Conservation (phyloP, 306 rosid species). For the Vicia faba region DNA sequence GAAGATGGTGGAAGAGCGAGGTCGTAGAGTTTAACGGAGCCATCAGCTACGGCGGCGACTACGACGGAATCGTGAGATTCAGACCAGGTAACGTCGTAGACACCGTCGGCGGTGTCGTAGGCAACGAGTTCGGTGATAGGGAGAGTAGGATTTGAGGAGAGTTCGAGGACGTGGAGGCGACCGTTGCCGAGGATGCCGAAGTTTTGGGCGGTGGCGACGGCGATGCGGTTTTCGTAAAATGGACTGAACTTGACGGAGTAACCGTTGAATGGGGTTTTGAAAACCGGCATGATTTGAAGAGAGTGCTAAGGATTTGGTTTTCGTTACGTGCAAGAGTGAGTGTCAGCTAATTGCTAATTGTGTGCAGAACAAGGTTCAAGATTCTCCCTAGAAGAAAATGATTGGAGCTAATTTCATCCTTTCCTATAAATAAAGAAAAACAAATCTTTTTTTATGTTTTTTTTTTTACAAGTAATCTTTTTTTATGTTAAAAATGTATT, state of each 20-base stretch:
- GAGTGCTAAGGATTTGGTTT: background rate
- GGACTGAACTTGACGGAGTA: conserved; percentile 97
- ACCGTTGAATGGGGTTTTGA: conserved; percentile 93
- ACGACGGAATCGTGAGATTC: conserved; percentile 88
- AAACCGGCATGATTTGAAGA: conserved; percentile 64
- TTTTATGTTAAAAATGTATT: too few species aligned
- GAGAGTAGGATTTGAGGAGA: conserved; percentile 49
- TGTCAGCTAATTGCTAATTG: background rate
- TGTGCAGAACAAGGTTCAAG: background rate
- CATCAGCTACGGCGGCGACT: conserved; percentile 92
- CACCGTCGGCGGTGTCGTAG: conserved; percentile 92
- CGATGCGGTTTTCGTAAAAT: conserved; percentile 85
- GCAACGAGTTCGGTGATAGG: conserved; percentile 62
- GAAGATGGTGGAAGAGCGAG: conserved; percentile 66
- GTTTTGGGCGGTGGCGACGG: conserved; percentile 94
- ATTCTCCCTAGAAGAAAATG: background rate
- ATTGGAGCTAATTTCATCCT: background rate
- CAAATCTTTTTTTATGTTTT: too few species aligned
- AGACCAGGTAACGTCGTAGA: conserved; percentile 88
- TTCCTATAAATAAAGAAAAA: too few species aligned
- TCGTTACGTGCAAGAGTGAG: background rate
- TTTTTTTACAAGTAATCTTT: too few species aligned
- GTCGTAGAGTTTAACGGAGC: conserved; percentile 91
- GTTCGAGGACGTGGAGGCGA: conserved; percentile 83
- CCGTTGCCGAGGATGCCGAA: conserved; percentile 98